A percentile compares a stretch with the other conserved stretches of the same genome.
Conservation (phyloP, 495 filamentous ascomycete species). For the Glonium stellatum region DNA sequence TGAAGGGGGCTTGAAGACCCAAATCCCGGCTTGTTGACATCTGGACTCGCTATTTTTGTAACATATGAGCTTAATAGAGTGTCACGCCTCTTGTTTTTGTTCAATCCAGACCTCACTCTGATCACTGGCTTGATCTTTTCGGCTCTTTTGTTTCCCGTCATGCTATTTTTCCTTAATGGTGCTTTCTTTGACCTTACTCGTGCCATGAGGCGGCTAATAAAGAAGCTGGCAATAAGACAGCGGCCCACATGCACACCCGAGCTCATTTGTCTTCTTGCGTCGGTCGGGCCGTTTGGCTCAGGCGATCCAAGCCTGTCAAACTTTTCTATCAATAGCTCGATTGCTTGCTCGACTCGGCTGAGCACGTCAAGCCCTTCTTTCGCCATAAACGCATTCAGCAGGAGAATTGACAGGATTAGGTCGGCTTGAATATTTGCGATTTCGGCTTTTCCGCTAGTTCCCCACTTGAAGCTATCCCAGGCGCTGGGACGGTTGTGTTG, state of each 20-base stretch:
- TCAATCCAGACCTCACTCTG: conserved; percentile 12
- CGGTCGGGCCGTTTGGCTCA: not conserved
- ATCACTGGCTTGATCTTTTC: not conserved
- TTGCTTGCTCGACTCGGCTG: conserved; percentile 11
- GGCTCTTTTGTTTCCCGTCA: not conserved
- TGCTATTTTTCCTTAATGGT: not conserved
- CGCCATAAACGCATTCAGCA: conserved; percentile 14
- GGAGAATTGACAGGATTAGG: conserved; percentile 6
- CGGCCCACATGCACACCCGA: conserved; percentile 3
- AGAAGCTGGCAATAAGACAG: conserved; percentile 7
- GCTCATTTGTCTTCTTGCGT: not conserved
- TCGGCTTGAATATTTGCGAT: conserved; percentile 13
- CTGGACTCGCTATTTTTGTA: not conserved
- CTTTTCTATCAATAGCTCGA: conserved; percentile 9
- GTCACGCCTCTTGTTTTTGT: conserved; percentile 2
- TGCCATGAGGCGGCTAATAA: conserved; percentile 3
- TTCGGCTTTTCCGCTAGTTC: conserved; percentile 14
- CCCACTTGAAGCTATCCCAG: conserved; percentile 18
- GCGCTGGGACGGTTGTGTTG: not conserved
- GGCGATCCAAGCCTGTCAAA: not conserved
- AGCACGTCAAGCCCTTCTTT: conserved; percentile 10
- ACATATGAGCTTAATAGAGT: conserved; percentile 5
- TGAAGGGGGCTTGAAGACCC: conserved; percentile 2
- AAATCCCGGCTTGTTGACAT: not conserved
- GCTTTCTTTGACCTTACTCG: not conserved